Base-by-base conservation (phyloP, 345 rosid species). In the Kandelia obovata region DNA sequence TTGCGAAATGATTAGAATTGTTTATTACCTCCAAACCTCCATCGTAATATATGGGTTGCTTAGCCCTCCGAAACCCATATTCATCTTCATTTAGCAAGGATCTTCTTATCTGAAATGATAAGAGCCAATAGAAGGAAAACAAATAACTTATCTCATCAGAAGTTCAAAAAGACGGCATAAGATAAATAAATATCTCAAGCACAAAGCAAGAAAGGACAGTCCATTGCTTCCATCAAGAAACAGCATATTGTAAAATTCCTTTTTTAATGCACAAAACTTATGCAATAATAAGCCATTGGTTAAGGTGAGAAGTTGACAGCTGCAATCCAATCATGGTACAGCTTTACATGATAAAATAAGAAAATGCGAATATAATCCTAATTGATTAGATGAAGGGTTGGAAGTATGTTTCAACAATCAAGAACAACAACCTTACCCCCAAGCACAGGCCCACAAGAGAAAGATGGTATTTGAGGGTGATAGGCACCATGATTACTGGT, bases 81-180 rank as follows among this genome's bases (percentile, higher is more conserved):
- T 91, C 97, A 68, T 94, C 89, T 80, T 89, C 96, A 76, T 82
- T 85, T 57, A 88, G 83, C 49, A 94, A 59, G 21, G 92, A 72
- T 72, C 92, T 91, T 81, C 96, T 81, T 34, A 94, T 91, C 98
- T 92, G 71, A 65, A 71, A 66, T 30, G 66, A 7, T 5, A 65
- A 11, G 69, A 65, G 56, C 52, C 26, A 51, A 58, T 64, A 26
- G 6, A 63, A 72, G 43, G 71, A 34, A 65, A 56, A 55, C 30
- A n/a, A 39, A 59, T 34, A 39, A 52, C 25, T 39, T n/a, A 7
- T 5, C 21, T 53, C 27, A 32, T 56, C 51, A 8, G 25, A 51
- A 51, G 35, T 69, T 58, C 46, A 34, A 61, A 55, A 64, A 5
- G 10, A 4, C 30, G 25, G 26, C 46, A 47, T 31, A n/a, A 68